Conservation (phyloP, 2,329 filamentous ascomycete species). For the Pseudogymnoascus sp. region DNA sequence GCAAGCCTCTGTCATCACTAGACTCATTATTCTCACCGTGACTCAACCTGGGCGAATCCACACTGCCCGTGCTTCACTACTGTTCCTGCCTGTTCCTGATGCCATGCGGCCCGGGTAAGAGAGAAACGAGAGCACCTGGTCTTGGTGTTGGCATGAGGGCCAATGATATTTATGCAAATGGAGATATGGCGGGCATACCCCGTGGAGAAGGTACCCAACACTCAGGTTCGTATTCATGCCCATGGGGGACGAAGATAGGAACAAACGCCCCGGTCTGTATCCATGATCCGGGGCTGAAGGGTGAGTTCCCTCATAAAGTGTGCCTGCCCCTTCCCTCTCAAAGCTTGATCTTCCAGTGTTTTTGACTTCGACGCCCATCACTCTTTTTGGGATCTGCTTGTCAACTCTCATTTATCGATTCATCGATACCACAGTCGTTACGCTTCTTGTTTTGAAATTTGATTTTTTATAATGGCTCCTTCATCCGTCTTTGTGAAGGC, state of each 20-base stretch:
- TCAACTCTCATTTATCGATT: conserved; percentile 19
- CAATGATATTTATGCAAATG: background rate
- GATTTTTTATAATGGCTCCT: conserved; percentile 12
- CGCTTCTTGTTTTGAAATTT: conserved; percentile 12
- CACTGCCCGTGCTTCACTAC: background rate
- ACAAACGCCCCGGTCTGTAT: background rate
- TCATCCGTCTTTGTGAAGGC: conserved; percentile 13
- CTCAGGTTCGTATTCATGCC: background rate
- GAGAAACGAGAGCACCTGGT: background rate
- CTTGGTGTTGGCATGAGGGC: background rate
- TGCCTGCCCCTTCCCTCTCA: background rate
- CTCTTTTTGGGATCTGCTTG: conserved; percentile 16
- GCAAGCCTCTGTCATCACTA: conserved; percentile 2
- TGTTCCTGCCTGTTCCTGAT: background rate
- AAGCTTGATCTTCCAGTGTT: background rate
- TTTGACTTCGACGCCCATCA: conserved; percentile 14
- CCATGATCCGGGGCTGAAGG: background rate
- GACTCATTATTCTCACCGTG: conserved; percentile 4
- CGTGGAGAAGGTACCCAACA: background rate
- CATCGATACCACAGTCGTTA: conserved; percentile 18
- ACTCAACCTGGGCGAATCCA: background rate
- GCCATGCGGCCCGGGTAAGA: background rate
- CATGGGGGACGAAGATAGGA: background rate
- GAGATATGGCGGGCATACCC: background rate
- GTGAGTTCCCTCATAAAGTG: background rate